Evolutionary conservation across 164 flowering plant genomes (phyloP).

Genomic region (grape (Vitis vinifera)): ASM3070453v1 NC_081808.1:3814001-3814500

Average conservation of each 20-base stretch:
- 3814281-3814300: not conserved
- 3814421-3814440: too few species aligned
- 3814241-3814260: not conserved
- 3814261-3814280: not conserved
- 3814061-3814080: conserved; percentile 21
- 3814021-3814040: conserved; percentile 32
- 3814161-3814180: too few species aligned
- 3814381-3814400: too few species aligned
- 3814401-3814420: too few species aligned
- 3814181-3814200: not conserved
- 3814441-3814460: too few species aligned
- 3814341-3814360: too few species aligned
- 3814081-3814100: conserved; percentile 21
- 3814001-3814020: conserved; percentile 21
- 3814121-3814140: not conserved
- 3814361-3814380: too few species aligned
- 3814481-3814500: too few species aligned
- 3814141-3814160: not conserved
- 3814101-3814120: conserved; percentile 30
- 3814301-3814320: not conserved
- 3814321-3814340: too few species aligned
- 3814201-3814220: not conserved
- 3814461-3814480: too few species aligned
- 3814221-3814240: not conserved
- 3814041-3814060: conserved; percentile 15